Evolutionary conservation across 176 grass and related monocot species (phyloP).

Genomic region (Lolium multiflorum): DNA sequence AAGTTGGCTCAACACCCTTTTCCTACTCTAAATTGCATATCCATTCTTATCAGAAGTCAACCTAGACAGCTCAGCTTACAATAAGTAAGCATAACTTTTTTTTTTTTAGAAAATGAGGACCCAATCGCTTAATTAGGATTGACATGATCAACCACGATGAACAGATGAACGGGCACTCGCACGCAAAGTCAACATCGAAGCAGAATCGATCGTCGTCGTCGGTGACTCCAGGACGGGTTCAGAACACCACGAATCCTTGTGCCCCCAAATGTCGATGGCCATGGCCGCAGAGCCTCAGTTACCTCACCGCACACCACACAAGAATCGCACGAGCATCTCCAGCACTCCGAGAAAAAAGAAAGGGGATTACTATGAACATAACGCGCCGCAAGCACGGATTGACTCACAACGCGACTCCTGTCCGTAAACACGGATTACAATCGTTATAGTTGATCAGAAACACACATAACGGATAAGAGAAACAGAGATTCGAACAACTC

Average conservation of each 20-base stretch:
- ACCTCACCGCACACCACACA: not conserved
- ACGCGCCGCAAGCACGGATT: not conserved
- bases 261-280: not conserved
- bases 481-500: not conserved
- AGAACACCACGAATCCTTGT: not conserved
- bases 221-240: not conserved
- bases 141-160: too few relatives aligned
- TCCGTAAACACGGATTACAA: not conserved
- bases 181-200: not conserved
- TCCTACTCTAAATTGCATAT: not conserved
- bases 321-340: not conserved
- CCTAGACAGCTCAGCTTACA: too few relatives aligned
- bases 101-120: too few relatives aligned
- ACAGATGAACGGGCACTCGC: not conserved
- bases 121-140: too few relatives aligned
- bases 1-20: not conserved
- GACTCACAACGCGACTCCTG: not conserved
- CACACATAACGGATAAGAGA: not conserved
- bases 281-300: not conserved
- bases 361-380: not conserved
- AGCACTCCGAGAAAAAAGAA: not conserved
- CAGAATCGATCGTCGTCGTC: not conserved
- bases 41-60: too few relatives aligned
- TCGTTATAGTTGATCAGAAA: not conserved
- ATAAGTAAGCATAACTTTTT: too few relatives aligned